Evolutionary conservation across 75 land plant genomes (phyloP).

Genomic region (Chamaecyparis obtusa): DNA sequence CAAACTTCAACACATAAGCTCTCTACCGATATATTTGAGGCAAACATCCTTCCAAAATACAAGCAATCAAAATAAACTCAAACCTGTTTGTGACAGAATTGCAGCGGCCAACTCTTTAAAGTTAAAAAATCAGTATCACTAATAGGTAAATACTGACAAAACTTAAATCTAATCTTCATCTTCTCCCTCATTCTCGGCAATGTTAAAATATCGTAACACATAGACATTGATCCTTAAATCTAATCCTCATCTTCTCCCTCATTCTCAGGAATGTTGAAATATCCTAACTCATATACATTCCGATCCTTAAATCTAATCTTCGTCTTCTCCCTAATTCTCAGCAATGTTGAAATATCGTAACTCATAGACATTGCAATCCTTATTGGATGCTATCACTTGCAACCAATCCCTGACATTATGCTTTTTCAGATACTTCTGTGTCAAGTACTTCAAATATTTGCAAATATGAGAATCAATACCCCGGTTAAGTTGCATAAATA

Average conservation of each 20-base stretch:
- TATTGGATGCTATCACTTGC: slow-evolving; percentile 48
- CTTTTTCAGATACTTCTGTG: slow-evolving; percentile 54
- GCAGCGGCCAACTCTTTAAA: neutral
- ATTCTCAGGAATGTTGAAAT: too few species aligned
- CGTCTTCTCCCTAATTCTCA: slow-evolving; percentile 51
- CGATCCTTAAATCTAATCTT: slow-evolving; percentile 34
- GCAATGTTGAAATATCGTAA: slow-evolving; percentile 44
- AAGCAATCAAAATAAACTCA: neutral
- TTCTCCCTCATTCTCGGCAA: slow-evolving; percentile 49
- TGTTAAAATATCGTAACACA: slow-evolving; percentile 41
- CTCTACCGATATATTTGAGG: neutral
- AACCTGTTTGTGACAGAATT: neutral
- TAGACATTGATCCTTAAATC: too few species aligned
- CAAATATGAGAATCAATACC: neutral
- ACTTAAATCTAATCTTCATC: slow-evolving; percentile 38
- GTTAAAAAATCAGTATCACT: neutral
- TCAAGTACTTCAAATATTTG: slow-evolving; percentile 51
- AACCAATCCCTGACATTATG: slow-evolving; percentile 54
- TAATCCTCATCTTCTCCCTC: too few species aligned
- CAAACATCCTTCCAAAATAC: neutral
- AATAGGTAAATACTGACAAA: too few species aligned
- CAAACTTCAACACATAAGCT: neutral
- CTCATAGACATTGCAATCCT: slow-evolving; percentile 37
- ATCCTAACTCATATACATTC: too few species aligned
- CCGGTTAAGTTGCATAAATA: too few species aligned